Base-by-base conservation (phyloP, 768 basidiomycete genomes). In the Boletellus emodensis region DNA sequence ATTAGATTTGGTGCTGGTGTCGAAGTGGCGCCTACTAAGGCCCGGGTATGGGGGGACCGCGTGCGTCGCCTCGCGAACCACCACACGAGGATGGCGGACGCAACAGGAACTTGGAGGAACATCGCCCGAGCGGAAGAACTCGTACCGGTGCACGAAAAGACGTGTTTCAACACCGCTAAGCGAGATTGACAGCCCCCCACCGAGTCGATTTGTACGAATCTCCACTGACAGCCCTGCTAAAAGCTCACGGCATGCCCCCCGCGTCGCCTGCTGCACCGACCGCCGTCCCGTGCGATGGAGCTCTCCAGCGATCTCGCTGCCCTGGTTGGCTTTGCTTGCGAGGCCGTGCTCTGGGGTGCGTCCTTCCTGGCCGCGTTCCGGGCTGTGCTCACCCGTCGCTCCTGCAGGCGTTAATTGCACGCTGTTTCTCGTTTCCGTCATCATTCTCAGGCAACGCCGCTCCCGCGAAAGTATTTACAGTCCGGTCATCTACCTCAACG, bases 281-380 rank as follows among this genome's bases (percentile, higher is more conserved):
- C n/a, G n/a, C n/a, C n/a, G n/a, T n/a, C 24, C 11, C 20, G 14
- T 3, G 7, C 47, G 36, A 49, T 68, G 65, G 34, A 30, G 18
- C 64, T 71, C 37, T 48, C 57, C 1, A 57, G 51, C 14, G 65
- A 72, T 46, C 14, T 72, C 2, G 64, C 72, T 33, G 65, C 69
- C 12, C 52, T 74, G 42, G 59, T 72, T 40, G 72, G 72, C 22
- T 73, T 73, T 43, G 65, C 49, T 3, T 70, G 64, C 53, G 73
- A 74, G 51, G 61, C 69, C 0, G 60, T 60, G 14, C 53, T 72
- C 13, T 74, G 69, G 60, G 73, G 73, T 71, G 30, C 33, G 56
- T 52, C 0, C 26, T 6, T 18, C 1, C n/a, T n/a, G n/a, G n/a
- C n/a, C n/a, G n/a, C n/a, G n/a, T n/a, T n/a, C n/a, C n/a, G n/a